Evolutionary conservation across 768 basidiomycete species (phyloP), one percentile per base, ranked within the genome.

Genomic region (Coprinopsis marcescibilis): DNA sequence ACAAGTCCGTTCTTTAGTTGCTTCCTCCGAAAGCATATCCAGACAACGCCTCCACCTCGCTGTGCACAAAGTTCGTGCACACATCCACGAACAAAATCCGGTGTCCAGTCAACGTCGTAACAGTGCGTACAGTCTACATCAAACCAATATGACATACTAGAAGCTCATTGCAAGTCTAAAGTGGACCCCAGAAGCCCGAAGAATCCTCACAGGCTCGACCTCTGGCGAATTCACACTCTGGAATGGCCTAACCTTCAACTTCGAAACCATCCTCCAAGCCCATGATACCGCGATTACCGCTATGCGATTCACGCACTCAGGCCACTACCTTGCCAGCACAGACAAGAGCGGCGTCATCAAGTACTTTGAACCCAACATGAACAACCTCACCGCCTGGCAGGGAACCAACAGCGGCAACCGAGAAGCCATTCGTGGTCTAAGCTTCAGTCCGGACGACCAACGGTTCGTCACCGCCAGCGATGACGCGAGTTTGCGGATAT

Each of bases 241-340:
- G 96, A 99, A 99, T 55, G 95, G 95, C 21, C 75, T 95, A 19
- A 97, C 96, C 0, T 99, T 98, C 81, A 99, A 98, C 68, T 99
- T 98, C 60, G 96, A 99, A 65, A 96, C 95, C 0, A 97, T 99
- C 55, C 78, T 98, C n/a, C 95, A 97, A 67, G 95, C 94, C 1
- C 96, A 99, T 65, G 96, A 99, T 60, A 84, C 86, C 1, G 88
- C 92, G 30, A 89, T 99, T 47, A 91, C 94, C 30, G 77, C 91
- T 0, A 79, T 97, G 62, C 69, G 78, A 13, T 99, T 94, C 66
- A 90, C 90, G 0, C 91, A 96, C 56, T 89, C 89, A 0, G 96
- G 95, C n/a, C 74, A 84, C 13, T 97, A 89, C 65, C 79, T 99
- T 41, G 85, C 89, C 14, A 95, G 92, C 14, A 83, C 90, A 21